Evolutionary conservation across 2,329 filamentous ascomycete genomes (phyloP), one percentile per base, ranked within the genome.

Genomic region (Fonsecaea pugnacius): DNA sequence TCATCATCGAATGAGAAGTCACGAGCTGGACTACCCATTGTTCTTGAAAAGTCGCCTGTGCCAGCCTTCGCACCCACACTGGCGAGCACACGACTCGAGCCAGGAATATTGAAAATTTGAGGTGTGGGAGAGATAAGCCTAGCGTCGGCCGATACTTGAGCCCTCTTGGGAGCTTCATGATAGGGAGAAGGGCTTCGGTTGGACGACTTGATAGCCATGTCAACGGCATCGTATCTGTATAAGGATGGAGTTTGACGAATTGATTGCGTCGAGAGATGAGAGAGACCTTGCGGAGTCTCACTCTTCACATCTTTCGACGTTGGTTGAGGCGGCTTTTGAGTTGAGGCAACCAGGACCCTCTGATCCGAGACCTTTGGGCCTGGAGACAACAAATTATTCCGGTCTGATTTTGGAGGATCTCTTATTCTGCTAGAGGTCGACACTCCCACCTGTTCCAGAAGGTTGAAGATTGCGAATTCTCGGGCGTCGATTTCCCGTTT

Each of bases 1-100:
- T 79, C 74, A 24, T 73, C 58, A 24, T 66, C 62, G 35, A 65
- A 60, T 1, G 58, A 55, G 18, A 57, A 40, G 48, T 66, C 61
- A 16, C 54, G 60, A 72, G 70, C 21, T 69, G 78, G 76, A 24
- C 76, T 77, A 27, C 75, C 78, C 78, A 81, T 80, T 36, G 75
- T 79, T 54, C 76, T 73, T 18, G 77, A 75, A 62, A 77, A 75
- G 51, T 30, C 59, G 32, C 48, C 24, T 12, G 16, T 18, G 21
- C 30, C 36, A 14, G 43, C 35, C 1, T 55, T 54, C 21, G 72
- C 70, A 56, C 73, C 72, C 35, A 70, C 67, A 38, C 71, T 24
- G 7, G 27, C 18, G 16, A 54, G 64, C 33, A 70, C 64, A 30
- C n/a, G 30, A 16, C 60, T 51, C 18, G 46, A 27, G 24, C 9